Evolutionary conservation across 2,329 filamentous ascomycete species (phyloP).

Genomic region (Neonectria sp.): DNA sequence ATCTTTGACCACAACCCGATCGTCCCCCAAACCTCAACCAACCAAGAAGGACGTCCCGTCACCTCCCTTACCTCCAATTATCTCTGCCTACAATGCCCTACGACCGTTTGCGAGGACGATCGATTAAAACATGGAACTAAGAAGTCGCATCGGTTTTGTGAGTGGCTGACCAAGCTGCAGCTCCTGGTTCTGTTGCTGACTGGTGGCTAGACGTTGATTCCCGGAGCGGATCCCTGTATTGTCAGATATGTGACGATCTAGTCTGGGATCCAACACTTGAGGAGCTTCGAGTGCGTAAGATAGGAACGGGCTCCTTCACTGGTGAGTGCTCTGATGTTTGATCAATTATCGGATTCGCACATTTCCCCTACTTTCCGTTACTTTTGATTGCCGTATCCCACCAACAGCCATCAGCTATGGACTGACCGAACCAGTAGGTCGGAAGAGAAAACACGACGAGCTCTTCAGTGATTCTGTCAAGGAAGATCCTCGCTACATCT

Average conservation of each 20-base stretch:
- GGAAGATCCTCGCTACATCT: constrained; percentile 84
- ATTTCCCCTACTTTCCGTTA: neutral
- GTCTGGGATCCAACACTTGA: constrained; percentile 88
- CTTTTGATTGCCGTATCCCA: neutral
- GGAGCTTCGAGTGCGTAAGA: constrained; percentile 79
- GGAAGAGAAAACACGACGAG: constrained; percentile 84
- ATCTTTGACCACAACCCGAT: constrained; percentile 78
- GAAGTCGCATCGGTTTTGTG: constrained; percentile 83
- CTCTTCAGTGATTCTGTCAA: constrained; percentile 74
- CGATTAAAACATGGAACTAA: constrained; percentile 76
- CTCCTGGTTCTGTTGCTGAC: constrained; percentile 43
- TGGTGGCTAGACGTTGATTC: constrained; percentile 79
- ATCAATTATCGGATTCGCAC: neutral
- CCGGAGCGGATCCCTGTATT: constrained; percentile 80
- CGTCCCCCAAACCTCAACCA: constrained; percentile 76
- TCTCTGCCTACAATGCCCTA: constrained; percentile 81
- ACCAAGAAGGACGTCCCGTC: constrained; percentile 68
- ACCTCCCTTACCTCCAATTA: constrained; percentile 78
- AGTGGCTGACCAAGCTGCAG: constrained; percentile 41
- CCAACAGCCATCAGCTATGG: neutral
- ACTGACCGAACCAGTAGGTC: constrained; percentile 58
- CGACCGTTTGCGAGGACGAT: constrained; percentile 76
- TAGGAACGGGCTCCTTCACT: constrained; percentile 75
- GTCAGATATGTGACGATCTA: constrained; percentile 86
- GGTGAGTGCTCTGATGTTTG: constrained; percentile 60